phyloP scores from a whole-genome alignment of 164 flowering plant species.

The Malania oleifera region DNA sequence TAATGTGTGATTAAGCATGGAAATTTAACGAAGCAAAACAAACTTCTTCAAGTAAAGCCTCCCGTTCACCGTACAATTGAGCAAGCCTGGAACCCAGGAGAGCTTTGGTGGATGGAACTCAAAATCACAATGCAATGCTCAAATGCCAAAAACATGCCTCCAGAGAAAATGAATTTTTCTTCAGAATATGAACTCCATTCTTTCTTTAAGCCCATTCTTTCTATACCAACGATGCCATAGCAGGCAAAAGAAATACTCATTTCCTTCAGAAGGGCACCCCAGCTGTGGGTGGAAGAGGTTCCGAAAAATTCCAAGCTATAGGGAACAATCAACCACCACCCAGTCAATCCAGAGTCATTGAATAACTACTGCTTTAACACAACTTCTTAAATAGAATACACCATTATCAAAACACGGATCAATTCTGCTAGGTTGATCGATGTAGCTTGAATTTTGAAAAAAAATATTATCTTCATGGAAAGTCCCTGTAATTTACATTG shows the following conservation, averaged over 20 bases:
- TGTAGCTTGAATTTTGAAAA: neutral
- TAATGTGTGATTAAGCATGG: neutral
- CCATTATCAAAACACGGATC: neutral
- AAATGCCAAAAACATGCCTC: conserved; percentile 8
- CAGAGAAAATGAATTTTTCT: conserved; percentile 7
- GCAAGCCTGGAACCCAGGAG: conserved; percentile 8
- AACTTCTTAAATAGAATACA: neutral
- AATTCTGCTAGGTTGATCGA: neutral
- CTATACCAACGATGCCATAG: neutral
- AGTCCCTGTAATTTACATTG: neutral
- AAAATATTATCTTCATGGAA: neutral
- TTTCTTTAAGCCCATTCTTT: neutral
- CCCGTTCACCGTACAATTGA: conserved; percentile 11
- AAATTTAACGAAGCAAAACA: neutral
- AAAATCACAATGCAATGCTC: conserved; percentile 3
- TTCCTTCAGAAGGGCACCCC: neutral
- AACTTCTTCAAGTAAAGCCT: conserved; percentile 1
- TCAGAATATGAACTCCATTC: neutral
- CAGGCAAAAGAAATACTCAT: neutral
- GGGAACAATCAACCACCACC: conserved; percentile 5
- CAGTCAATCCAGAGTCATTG: neutral
- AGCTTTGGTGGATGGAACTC: conserved; percentile 20
- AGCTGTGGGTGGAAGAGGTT: conserved; percentile 5
- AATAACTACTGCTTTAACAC: neutral
- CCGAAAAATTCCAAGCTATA: neutral